Percentiles rank a stretch among this genome's conserved stretches.
Evolutionary conservation across 805 yeast species (phyloP).

Genomic region (Kluyveromyces siamensis): DNA sequence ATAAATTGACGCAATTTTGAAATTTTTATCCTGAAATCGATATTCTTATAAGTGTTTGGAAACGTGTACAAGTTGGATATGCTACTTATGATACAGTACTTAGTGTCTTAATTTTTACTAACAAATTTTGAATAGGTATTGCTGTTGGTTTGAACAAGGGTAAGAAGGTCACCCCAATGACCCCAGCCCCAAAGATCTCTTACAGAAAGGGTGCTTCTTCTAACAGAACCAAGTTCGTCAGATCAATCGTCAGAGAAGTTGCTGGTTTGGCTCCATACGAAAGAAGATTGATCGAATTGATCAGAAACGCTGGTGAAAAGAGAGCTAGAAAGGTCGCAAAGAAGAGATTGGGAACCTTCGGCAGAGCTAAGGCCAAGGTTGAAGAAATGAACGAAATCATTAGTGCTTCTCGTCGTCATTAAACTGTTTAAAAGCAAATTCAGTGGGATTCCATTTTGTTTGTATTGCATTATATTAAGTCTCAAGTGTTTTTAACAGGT

Average conservation of each 20-base stretch:
- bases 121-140: constrained; percentile 49
- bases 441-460: background rate
- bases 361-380: constrained; percentile 99
- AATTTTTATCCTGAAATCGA: no score
- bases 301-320: constrained; percentile 99
- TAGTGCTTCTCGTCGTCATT: constrained; percentile 94
- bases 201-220: constrained; percentile 95
- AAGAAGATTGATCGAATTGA: constrained; percentile 97
- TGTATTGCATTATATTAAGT: background rate
- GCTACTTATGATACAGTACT: background rate
- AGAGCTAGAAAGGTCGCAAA: constrained; percentile 99
- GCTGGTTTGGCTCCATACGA: constrained; percentile 99
- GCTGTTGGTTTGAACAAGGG: constrained; percentile 99
- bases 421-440: constrained; percentile 22
- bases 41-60: background rate
- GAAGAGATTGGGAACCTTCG: constrained; percentile 99
- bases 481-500: background rate
- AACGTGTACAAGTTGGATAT: background rate
- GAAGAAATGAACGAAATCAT: constrained; percentile 96
- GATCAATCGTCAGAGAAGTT: constrained; percentile 93
- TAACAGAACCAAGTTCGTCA: constrained; percentile 93
- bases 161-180: constrained; percentile 84
- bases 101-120: constrained; percentile 21
- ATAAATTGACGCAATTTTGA: no score
- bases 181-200: constrained; percentile 80